phyloP scores from a whole-genome alignment of 768 basidiomycete species.

The Collybia sp. region DNA sequence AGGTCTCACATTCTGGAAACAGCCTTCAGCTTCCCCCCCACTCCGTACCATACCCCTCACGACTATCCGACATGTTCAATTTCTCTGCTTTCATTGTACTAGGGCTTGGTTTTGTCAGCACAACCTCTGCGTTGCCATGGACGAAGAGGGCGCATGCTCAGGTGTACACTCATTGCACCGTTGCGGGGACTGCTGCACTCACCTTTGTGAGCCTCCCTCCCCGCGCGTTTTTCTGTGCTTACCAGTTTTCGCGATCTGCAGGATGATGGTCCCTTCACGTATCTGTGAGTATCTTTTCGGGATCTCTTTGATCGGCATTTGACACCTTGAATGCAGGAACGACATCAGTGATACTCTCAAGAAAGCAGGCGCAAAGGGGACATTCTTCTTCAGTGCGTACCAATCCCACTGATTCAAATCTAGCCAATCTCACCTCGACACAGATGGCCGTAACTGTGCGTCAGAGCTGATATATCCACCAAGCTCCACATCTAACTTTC shows the following conservation, averaged over 20 bases:
- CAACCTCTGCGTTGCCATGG: too few species aligned
- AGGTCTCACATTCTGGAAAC: too few species aligned
- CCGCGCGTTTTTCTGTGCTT: not conserved
- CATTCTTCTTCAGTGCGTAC: constrained; percentile 36
- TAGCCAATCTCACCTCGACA: not conserved
- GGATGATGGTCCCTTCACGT: not conserved
- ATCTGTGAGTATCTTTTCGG: not conserved
- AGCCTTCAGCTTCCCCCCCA: too few species aligned
- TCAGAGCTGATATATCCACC: not conserved
- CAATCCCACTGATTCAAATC: not conserved
- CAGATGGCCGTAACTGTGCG: constrained; percentile 4
- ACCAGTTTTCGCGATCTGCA: not conserved
- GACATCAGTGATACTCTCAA: constrained; percentile 27
- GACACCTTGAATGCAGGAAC: constrained; percentile 10
- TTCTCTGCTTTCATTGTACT: too few species aligned
- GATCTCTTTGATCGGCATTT: not conserved
- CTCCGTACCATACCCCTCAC: too few species aligned
- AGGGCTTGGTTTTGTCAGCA: too few species aligned
- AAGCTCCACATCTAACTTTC: not conserved
- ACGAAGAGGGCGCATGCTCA: constrained; percentile 9
- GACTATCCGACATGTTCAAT: too few species aligned
- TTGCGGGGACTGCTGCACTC: constrained; percentile 26
- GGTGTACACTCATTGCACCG: constrained; percentile 28
- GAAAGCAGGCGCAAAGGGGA: constrained; percentile 30
- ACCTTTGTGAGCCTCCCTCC: constrained; percentile 22